Base-by-base conservation (phyloP, 345 rosid genomes). In the Eucalyptus marginata region DNA sequence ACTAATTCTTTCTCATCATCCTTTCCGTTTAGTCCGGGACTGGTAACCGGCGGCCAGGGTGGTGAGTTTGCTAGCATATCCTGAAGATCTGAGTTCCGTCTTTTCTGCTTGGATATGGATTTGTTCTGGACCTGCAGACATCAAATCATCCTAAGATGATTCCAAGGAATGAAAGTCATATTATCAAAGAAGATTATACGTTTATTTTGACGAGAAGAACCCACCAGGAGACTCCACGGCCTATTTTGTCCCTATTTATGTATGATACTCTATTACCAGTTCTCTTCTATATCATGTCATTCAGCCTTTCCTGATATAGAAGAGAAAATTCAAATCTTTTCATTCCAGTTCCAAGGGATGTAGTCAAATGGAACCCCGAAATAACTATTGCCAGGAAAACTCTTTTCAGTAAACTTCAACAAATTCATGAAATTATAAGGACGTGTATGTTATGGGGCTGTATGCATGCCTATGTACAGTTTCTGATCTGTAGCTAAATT, bases 61-160 rank as follows among this genome's bases (percentile, higher is more conserved):
- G 95, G 95, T 40, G 98, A 94, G 89, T 92, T 92, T 36, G 93
- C 88, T 62, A 94, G 91, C 92, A 94, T 88, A 50, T 97, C 99
- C 50, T 91, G 95, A 83, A 93, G 93, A 93, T 97, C 99, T 84
- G 94, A 90, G 92, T 96, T 96, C 81, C 88, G 95, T 89, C 93
- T 94, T 90, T 94, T 97, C 31, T 93, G 93, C 86, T 93, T 92
- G 43, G 94, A 80, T 88, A 92, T 87, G n/a, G 95, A 87, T 24
- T 91, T 92, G 68, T 92, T 93, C 90, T 54, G 90, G 87, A 89
- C 87, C 86, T 87, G 36, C 22, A 76, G 15, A 58, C 36, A 83
- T 58, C 49, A 76, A 31, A 43, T 58, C 59, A 87, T 44, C 29
- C 24, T 20, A 10, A 40, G 15, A 49, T 25, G 36, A 52, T 33